phyloP scores from a whole-genome alignment of 768 basidiomycete genomes.

The Rhizopogon vinicolor region DNA sequence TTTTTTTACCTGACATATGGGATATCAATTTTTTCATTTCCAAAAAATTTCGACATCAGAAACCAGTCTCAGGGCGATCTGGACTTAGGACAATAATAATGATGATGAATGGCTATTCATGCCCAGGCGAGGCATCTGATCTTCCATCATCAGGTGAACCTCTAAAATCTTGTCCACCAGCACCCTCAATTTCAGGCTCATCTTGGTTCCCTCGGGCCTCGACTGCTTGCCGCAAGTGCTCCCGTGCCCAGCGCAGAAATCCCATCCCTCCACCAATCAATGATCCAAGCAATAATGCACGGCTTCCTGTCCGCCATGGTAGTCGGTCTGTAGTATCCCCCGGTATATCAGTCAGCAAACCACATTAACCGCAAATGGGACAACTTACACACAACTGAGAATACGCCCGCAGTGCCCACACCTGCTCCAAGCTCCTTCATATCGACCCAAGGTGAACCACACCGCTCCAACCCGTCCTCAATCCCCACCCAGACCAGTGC shows the following conservation, averaged over 20 bases:
- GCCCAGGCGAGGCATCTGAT: background rate
- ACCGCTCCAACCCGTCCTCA: constrained; percentile 38
- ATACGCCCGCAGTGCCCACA: constrained; percentile 54
- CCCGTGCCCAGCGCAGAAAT: constrained; percentile 35
- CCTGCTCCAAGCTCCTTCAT: constrained; percentile 61
- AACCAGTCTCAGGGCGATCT: background rate
- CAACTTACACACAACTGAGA: constrained; percentile 50
- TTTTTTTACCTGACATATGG: background rate
- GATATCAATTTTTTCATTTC: background rate
- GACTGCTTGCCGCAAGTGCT: constrained; percentile 21
- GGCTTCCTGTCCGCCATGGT: constrained; percentile 42
- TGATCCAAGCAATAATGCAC: constrained; percentile 51
- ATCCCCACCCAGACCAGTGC: constrained; percentile 45
- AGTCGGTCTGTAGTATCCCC: constrained; percentile 45
- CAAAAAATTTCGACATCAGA: background rate
- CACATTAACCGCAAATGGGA: background rate
- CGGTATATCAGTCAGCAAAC: background rate
- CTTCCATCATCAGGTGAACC: background rate
- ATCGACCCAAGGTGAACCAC: constrained; percentile 31
- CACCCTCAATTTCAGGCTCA: background rate
- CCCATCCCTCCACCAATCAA: constrained; percentile 52
- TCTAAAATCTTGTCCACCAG: background rate
- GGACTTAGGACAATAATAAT: background rate
- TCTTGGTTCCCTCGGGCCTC: constrained; percentile 3
- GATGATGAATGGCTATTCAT: background rate